A percentile compares a stretch with the other conserved stretches of the same genome.
Conservation (phyloP, 495 filamentous ascomycete species). For the Penicillium dipodomyicola region DNA sequence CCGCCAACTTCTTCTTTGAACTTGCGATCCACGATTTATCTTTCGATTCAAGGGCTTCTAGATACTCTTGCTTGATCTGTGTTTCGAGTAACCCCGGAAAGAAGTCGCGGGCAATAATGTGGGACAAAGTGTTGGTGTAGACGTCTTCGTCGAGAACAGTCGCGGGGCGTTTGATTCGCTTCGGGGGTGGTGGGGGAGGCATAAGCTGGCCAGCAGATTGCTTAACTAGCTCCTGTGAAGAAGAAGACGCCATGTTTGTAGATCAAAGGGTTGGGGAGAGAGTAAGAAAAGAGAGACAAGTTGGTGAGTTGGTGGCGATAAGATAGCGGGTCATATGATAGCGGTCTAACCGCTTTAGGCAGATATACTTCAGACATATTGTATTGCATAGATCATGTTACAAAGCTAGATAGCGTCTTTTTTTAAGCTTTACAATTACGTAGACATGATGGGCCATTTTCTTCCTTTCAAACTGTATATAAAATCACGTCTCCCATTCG, state of each 20-base stretch:
- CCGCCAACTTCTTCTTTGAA: slow-evolving; percentile 66
- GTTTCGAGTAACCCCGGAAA: slow-evolving; percentile 88
- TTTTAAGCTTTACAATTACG: not conserved
- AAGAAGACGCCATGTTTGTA: slow-evolving; percentile 19
- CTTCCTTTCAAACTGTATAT: not conserved
- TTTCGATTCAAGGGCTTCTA: slow-evolving; percentile 82
- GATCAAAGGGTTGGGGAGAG: not conserved
- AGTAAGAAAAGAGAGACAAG: not conserved
- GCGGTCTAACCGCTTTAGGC: slow-evolving; percentile 11
- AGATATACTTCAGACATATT: not conserved
- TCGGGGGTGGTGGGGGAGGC: slow-evolving; percentile 84
- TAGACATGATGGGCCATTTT: too few species aligned
- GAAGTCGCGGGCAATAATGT: slow-evolving; percentile 96
- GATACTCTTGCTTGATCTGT: slow-evolving; percentile 84
- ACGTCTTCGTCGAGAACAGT: slow-evolving; percentile 91
- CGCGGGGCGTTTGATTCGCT: slow-evolving; percentile 88
- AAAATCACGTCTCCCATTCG: not conserved
- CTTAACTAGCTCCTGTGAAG: slow-evolving; percentile 39
- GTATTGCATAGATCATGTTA: not conserved
- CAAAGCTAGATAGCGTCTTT: not conserved
- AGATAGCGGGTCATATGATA: slow-evolving; percentile 12
- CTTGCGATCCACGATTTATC: slow-evolving; percentile 84
- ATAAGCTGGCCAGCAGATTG: slow-evolving; percentile 70
- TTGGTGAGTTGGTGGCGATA: slow-evolving; percentile 1
- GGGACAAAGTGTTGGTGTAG: slow-evolving; percentile 85